Conservation (phyloP, 306 rosid genomes). For the Lathyrus aphaca region DNA sequence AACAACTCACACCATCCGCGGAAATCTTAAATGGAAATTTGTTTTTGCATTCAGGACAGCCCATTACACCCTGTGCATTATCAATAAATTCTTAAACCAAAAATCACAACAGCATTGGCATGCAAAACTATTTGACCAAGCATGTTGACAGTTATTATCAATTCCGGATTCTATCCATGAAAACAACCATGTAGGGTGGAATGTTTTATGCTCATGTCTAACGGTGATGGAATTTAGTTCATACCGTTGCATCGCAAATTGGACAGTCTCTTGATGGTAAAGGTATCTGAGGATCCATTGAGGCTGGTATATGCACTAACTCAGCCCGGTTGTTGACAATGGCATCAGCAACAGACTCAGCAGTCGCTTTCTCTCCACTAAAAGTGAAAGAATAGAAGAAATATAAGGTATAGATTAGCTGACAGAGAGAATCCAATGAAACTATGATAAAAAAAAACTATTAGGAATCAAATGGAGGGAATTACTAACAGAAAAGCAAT, state of each 20-base stretch:
- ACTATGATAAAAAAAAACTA: constrained; percentile 12
- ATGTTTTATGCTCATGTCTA: constrained; percentile 4
- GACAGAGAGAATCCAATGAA: constrained; percentile 13
- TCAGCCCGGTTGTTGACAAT: constrained; percentile 79
- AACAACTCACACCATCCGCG: constrained; percentile 84
- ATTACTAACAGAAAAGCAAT: constrained; percentile 10
- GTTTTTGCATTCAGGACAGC: constrained; percentile 88
- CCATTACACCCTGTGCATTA: constrained; percentile 91
- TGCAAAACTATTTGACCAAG: constrained; percentile 28
- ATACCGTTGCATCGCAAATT: constrained; percentile 93
- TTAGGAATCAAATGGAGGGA: constrained; percentile 17
- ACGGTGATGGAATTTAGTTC: constrained; percentile 35
- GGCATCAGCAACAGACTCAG: constrained; percentile 87
- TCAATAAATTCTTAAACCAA: constrained; percentile 39
- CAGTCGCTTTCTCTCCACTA: constrained; percentile 93
- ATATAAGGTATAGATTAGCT: constrained; percentile 26
- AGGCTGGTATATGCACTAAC: constrained; percentile 85
- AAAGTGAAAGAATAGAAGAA: constrained; percentile 43
- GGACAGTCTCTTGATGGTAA: constrained; percentile 94
- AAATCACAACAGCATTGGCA: constrained; percentile 32
- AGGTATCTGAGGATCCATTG: constrained; percentile 63
- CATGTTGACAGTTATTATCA: constrained; percentile 29
- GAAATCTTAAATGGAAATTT: constrained; percentile 84
- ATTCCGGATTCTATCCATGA: constrained; percentile 25
- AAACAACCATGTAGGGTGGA: constrained; percentile 17